Conservation (phyloP, 306 rosid genomes). For the Lathyrus sativus region DNA sequence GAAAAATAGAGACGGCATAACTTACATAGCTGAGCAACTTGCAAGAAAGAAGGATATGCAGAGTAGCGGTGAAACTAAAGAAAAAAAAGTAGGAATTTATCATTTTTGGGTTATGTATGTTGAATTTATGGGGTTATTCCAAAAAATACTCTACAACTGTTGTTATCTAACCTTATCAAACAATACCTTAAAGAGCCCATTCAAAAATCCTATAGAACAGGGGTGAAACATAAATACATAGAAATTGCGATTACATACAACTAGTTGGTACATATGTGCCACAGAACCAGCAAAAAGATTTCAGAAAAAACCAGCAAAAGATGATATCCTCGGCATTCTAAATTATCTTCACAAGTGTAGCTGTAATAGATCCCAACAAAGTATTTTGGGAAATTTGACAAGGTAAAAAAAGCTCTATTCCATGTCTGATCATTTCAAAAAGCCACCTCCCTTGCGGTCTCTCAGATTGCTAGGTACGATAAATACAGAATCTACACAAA, state of each 20-base stretch:
- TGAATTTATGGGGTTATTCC: background rate
- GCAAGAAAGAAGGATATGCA: background rate
- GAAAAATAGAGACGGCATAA: background rate
- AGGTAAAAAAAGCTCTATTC: conserved; percentile 36
- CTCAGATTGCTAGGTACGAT: conserved; percentile 73
- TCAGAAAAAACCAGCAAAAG: conserved; percentile 31
- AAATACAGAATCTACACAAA: conserved; percentile 90
- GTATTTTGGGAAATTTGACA: conserved; percentile 37
- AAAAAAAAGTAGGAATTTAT: background rate
- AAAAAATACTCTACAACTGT: background rate
- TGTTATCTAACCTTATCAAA: too few relatives aligned
- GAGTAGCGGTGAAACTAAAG: background rate
- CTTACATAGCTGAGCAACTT: background rate
- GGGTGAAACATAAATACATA: conserved; percentile 38
- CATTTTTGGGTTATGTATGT: background rate
- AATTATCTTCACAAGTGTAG: conserved; percentile 36
- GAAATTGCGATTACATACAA: conserved; percentile 37
- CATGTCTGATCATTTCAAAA: conserved; percentile 45
- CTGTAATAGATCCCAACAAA: conserved; percentile 45
- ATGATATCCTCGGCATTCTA: conserved; percentile 41
- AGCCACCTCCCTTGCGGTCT: conserved; percentile 54
- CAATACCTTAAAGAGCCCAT: too few relatives aligned
- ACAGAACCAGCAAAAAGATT: conserved; percentile 37
- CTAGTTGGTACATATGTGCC: conserved; percentile 26
- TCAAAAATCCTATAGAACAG: conserved; percentile 26